Conservation (phyloP, 139 green algal genomes). For the Gonium pectorale region DNA sequence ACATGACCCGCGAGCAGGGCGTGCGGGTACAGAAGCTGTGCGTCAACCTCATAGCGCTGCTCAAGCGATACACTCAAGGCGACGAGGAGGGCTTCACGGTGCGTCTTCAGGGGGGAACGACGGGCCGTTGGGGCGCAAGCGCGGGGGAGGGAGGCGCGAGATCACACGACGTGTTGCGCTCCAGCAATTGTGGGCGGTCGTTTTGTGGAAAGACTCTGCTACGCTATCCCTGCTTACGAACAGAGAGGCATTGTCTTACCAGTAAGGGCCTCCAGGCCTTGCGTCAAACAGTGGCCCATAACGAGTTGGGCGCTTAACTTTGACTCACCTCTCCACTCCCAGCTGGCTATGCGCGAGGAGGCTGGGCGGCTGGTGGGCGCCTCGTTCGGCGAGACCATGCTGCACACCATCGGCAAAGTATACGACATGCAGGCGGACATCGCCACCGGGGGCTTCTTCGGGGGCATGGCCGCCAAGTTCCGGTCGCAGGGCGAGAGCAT, state of each 20-base stretch:
- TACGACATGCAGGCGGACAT: constrained; percentile 88
- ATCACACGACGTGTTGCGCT: no score
- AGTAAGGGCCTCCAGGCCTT: no score
- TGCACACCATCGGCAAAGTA: constrained; percentile 84
- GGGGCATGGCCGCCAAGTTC: constrained; percentile 64
- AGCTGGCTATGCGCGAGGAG: constrained; percentile 73
- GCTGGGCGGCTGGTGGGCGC: constrained; percentile 70
- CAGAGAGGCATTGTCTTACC: no score
- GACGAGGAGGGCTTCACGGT: constrained; percentile 82
- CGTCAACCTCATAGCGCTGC: constrained; percentile 73
- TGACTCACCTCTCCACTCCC: constrained; percentile 19
- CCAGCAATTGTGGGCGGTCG: no score
- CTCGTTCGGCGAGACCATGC: constrained; percentile 88
- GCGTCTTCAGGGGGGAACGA: no score
- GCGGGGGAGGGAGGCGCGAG: no score
- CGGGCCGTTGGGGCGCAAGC: no score
- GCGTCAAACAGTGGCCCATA: no score
- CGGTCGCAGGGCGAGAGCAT: constrained; percentile 69
- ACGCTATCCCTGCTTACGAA: no score
- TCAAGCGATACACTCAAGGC: constrained; percentile 76
- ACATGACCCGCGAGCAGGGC: constrained; percentile 61
- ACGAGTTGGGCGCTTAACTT: no score
- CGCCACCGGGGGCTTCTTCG: constrained; percentile 72
- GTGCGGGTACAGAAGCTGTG: constrained; percentile 72
- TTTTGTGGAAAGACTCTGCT: no score